These are phyloP conservation scores for Fusarium falciforme DNA, from an alignment of 2,329 filamentous ascomycete species.

Conservation along the genomic window DNA sequence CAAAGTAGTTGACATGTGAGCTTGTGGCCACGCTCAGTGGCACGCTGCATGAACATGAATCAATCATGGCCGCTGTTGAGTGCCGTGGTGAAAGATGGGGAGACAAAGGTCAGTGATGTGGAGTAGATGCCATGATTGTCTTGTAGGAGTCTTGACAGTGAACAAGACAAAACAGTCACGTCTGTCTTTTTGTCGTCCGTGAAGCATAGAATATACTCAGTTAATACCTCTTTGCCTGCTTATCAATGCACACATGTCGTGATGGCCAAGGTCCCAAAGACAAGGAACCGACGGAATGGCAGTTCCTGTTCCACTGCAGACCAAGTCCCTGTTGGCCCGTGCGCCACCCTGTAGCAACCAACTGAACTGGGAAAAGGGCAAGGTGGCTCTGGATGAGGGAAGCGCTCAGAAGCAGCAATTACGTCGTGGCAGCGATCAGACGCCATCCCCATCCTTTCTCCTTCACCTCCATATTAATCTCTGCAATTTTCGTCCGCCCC, in stretches of 20 bases:
- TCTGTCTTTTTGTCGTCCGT: neutral
- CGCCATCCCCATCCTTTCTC: constrained; percentile 23
- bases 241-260: constrained; percentile 21
- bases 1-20: constrained; percentile 4
- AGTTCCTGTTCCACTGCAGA: constrained; percentile 12
- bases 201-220: neutral
- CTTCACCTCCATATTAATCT: constrained; percentile 25
- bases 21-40: neutral
- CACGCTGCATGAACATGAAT: neutral
- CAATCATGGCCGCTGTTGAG: neutral
- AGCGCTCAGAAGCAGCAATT: constrained; percentile 36
- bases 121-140: neutral
- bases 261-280: constrained; percentile 11
- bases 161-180: neutral
- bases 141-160: neutral
- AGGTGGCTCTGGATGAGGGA: neutral
- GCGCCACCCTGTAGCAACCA: constrained; percentile 27
- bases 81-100: neutral
- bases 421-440: constrained; percentile 31
- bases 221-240: constrained; percentile 16
- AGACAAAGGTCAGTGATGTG: neutral
- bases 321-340: constrained; percentile 31
- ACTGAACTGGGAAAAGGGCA: constrained; percentile 32
- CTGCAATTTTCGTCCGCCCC: constrained; percentile 15
- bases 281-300: constrained; percentile 6